Percentiles rank a stretch among this genome's conserved stretches.
phyloP scores from a whole-genome alignment of 129 eudicot species.

The Centrapalus pauciflorus region DNA sequence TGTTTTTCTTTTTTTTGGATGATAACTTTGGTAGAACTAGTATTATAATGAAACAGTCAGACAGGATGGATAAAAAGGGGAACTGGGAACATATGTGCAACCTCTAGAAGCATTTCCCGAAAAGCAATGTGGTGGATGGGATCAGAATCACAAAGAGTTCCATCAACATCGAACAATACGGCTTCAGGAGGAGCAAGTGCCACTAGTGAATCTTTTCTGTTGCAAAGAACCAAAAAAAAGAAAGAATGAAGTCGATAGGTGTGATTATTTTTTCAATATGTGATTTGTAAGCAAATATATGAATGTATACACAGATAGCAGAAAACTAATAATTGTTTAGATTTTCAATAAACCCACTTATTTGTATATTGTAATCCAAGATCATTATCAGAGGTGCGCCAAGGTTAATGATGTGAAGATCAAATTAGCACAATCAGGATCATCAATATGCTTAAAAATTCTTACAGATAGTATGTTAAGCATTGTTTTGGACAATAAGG shows the following conservation, averaged over 20 bases:
- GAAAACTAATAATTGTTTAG: not conserved
- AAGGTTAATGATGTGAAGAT: not conserved
- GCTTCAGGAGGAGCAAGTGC: constrained; percentile 87
- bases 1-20: too few relatives aligned
- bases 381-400: not conserved
- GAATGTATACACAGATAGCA: not conserved
- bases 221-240: constrained; percentile 17
- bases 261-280: not conserved
- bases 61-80: too few relatives aligned
- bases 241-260: not conserved
- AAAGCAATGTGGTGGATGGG: constrained; percentile 83
- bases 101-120: constrained; percentile 86
- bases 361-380: not conserved
- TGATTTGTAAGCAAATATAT: not conserved
- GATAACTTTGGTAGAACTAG: too few relatives aligned
- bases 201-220: constrained; percentile 50
- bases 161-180: constrained; percentile 84
- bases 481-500: not conserved
- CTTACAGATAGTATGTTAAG: not conserved
- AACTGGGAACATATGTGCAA: constrained; percentile 15
- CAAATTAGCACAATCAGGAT: not conserved
- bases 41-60: too few relatives aligned
- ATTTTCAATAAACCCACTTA: not conserved
- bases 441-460: not conserved
- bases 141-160: constrained; percentile 92